Base-by-base conservation (phyloP, 225 moss, liverwort and hornwort species). In the Marchantia polymorpha region DNA sequence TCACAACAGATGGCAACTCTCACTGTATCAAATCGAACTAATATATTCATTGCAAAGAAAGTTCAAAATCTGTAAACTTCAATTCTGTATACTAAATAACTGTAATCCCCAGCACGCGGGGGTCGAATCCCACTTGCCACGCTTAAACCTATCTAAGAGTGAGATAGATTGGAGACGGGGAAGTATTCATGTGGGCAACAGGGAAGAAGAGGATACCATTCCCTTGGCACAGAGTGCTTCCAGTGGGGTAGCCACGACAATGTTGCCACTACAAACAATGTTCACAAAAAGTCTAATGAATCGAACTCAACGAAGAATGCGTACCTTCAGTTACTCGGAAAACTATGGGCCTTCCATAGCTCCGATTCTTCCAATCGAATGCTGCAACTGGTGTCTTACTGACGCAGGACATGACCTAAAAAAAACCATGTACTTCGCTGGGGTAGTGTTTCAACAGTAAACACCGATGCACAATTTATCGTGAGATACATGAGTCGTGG, bases 221-320 rank as follows among this genome's bases (percentile, higher is more conserved):
- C 55, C 82, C 82, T 64, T 77, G 60, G 59, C 69, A 59, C 69
- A 50, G 26, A 69, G 69, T 71, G 70, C 82, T 67, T 77, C 52
- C 77, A 69, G 82, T 82, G 76, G 59, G 82, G 82, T 82, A 77
- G 58, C 82, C 82, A 82, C 82, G 82, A 82, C 82, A 82, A 77
- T 76, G 82, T 77, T 82, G 82, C 82, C 82, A 12, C 64, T 51
- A 11, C 13, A 16, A n/a, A n/a, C n/a, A n/a, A n/a, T n/a, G n/a
- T n/a, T n/a, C n/a, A n/a, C n/a, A n/a, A n/a, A 55, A n/a, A n/a
- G n/a, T 14, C 55, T 55, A 8, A 55, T 55, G 55, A 8, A 55
- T 8, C 14, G 14, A n/a, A n/a, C n/a, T n/a, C 29, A 30, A 63
- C 13, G 4, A 56, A 56, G 14, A 56, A 56, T 3, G 19, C 56